A percentile compares a stretch with the other conserved stretches of the same genome.
Conservation (phyloP, 129 eudicot genomes). For the Arctium lappa region DNA sequence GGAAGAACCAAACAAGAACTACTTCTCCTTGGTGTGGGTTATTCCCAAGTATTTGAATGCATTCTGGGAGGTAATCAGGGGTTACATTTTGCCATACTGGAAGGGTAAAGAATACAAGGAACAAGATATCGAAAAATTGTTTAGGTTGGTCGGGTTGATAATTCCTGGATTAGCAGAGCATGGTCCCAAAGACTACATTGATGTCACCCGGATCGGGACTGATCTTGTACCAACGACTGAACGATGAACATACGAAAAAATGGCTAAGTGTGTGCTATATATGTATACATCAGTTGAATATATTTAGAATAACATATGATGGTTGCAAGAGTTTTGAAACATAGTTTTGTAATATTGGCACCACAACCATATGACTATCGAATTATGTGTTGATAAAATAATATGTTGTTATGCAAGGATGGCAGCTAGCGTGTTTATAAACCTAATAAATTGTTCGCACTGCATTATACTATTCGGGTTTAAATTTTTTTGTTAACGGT, state of each 20-base stretch:
- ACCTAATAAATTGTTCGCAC: neutral
- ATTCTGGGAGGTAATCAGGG: slow-evolving; percentile 59
- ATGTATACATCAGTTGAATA: too few relatives aligned
- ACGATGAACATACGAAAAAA: neutral
- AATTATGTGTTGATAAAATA: neutral
- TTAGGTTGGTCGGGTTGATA: slow-evolving; percentile 48
- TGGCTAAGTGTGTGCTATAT: neutral
- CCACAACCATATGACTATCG: neutral
- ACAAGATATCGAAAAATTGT: slow-evolving; percentile 34
- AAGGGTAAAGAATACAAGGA: slow-evolving; percentile 58
- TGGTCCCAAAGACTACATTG: slow-evolving; percentile 57
- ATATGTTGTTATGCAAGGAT: too few relatives aligned
- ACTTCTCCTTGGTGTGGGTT: slow-evolving; percentile 55
- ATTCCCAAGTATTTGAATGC: slow-evolving; percentile 59
- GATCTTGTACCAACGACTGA: slow-evolving; percentile 21
- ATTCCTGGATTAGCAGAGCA: slow-evolving; percentile 72
- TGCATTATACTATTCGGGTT: neutral
- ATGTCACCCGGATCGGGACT: slow-evolving; percentile 49
- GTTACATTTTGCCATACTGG: slow-evolving; percentile 56
- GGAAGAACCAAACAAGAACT: slow-evolving; percentile 90
- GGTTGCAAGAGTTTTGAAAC: neutral
- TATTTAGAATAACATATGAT: too few relatives aligned
- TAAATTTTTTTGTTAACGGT: too few relatives aligned
- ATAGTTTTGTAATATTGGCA: neutral
- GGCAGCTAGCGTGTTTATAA: too few relatives aligned